These are phyloP conservation scores for Lichtheimia hyalospora DNA, from an alignment of 371 early-diverging fungal genomes.

Conservation along the genomic window DNA sequence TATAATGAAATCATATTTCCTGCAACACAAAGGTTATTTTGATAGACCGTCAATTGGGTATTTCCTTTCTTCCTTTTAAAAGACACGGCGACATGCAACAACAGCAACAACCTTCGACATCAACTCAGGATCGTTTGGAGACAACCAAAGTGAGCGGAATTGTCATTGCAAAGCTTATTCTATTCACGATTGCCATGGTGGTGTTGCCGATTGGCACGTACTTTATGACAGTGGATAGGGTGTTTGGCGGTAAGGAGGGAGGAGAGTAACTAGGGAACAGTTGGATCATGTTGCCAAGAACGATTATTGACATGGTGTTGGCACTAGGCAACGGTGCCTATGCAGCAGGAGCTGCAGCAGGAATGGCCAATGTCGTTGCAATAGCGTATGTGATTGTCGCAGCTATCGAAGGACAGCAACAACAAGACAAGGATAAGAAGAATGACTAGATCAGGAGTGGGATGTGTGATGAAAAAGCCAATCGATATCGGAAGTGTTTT, in stretches of 20 bases:
- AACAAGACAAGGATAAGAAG: slow-evolving; percentile 17
- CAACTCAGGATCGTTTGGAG: too few species aligned
- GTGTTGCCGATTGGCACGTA: slow-evolving; percentile 18
- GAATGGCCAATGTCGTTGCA: slow-evolving; percentile 44
- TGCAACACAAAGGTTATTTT: too few species aligned
- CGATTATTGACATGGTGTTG: neutral
- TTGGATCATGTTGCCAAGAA: too few species aligned
- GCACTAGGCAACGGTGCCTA: slow-evolving; percentile 47
- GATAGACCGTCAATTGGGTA: too few species aligned
- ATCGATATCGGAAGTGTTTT: neutral
- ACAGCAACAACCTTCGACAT: too few species aligned
- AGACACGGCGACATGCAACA: too few species aligned
- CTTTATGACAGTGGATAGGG: slow-evolving; percentile 10
- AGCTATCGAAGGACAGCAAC: slow-evolving; percentile 21
- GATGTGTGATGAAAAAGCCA: slow-evolving; percentile 2
- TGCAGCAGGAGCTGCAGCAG: slow-evolving; percentile 49
- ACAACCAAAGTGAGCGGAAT: slow-evolving; percentile 7
- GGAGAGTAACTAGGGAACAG: neutral
- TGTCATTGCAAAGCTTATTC: slow-evolving; percentile 18
- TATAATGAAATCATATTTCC: too few species aligned
- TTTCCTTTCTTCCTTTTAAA: too few species aligned
- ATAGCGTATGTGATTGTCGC: slow-evolving; percentile 43
- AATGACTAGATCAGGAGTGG: slow-evolving; percentile 10
- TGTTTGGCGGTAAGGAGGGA: slow-evolving; percentile 10
- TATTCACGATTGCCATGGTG: slow-evolving; percentile 13